Base-by-base conservation (phyloP, 179 eudicot species). In the Silene noctiflora region DNA sequence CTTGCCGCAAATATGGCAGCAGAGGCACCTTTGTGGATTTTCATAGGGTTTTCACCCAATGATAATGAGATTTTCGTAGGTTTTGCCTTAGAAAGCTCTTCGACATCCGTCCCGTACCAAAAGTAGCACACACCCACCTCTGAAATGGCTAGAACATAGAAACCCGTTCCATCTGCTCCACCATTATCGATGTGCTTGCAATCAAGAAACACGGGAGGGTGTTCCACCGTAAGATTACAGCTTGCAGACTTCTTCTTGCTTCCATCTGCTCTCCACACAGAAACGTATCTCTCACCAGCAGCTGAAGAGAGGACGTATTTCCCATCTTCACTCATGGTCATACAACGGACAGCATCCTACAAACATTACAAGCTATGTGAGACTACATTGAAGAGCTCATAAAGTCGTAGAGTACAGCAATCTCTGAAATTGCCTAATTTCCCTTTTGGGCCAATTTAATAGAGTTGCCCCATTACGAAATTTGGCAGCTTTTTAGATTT, bases 221-320 rank as follows among this genome's bases (percentile, higher is more conserved):
- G 92, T 65, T 96, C 99, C 99, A 96, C 90, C 29, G 97, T 88
- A 73, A 96, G 96, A 80, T 83, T 87, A 78, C 91, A 84, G 67
- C 86, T 86, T 17, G 98, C 88, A 55, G 93, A 89, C 79, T 89
- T 82, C 72, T 82, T 93, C 88, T 96, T 96, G 83, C 90, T 82
- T 33, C 94, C 90, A 84, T 90, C 97, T 71, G 86, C 75, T 77
- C 82, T 83, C 99, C 99, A 96, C 35, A 91, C 78, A 39, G 98
- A 96, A 84, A 96, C 84, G 78, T 96, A 89, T 79, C 98, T 84
- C 87, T 96, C 99, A 51, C 90, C 88, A 73, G 62, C 79, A 80
- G 99, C 86, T 78, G 96, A 93, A 63, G 99, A 96, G 66, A 96
- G 78, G 14, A 91, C 81, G 58, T 88, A 91, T 59, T 82, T 90